Conservation (phyloP, 2,329 filamentous ascomycete genomes). For the Xylariaceae sp. region DNA sequence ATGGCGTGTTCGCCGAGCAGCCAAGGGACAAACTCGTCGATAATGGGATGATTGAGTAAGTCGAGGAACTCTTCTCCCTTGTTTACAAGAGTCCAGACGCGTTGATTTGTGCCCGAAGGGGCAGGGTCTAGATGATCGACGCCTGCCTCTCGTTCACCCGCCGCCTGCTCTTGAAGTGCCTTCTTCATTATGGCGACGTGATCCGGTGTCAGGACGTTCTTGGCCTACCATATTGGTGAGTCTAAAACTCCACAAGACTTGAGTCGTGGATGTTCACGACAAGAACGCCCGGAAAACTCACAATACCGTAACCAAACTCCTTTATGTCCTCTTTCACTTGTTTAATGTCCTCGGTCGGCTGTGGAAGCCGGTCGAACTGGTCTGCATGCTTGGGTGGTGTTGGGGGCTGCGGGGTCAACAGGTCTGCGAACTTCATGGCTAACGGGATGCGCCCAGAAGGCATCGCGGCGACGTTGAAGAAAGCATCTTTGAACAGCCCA, state of each 20-base stretch:
- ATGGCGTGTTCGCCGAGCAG: conserved; percentile 27
- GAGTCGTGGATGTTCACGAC: not conserved
- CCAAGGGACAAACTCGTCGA: conserved; percentile 26
- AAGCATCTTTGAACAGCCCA: conserved; percentile 25
- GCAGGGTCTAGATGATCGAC: conserved; percentile 21
- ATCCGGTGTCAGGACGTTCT: conserved; percentile 22
- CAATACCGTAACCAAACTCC: conserved; percentile 27
- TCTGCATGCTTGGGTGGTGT: conserved; percentile 7
- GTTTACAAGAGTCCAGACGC: conserved; percentile 16
- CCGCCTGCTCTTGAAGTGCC: conserved; percentile 24
- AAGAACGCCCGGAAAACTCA: not conserved
- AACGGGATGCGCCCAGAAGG: conserved; percentile 22
- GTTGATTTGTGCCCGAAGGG: conserved; percentile 18
- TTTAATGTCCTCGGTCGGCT: conserved; percentile 27
- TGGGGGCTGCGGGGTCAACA: conserved; percentile 20
- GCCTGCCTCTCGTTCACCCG: conserved; percentile 23
- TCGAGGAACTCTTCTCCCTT: conserved; percentile 30
- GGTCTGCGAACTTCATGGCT: conserved; percentile 26
- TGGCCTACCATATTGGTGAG: not conserved
- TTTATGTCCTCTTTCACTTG: conserved; percentile 25
- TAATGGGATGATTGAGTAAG: conserved; percentile 26
- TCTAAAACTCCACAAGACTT: not conserved
- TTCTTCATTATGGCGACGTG: conserved; percentile 23
- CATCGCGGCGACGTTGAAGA: conserved; percentile 21
- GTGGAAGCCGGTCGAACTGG: conserved; percentile 35